phyloP scores from a whole-genome alignment of 2,329 filamentous ascomycete species.

The Verticillium isaacii region DNA sequence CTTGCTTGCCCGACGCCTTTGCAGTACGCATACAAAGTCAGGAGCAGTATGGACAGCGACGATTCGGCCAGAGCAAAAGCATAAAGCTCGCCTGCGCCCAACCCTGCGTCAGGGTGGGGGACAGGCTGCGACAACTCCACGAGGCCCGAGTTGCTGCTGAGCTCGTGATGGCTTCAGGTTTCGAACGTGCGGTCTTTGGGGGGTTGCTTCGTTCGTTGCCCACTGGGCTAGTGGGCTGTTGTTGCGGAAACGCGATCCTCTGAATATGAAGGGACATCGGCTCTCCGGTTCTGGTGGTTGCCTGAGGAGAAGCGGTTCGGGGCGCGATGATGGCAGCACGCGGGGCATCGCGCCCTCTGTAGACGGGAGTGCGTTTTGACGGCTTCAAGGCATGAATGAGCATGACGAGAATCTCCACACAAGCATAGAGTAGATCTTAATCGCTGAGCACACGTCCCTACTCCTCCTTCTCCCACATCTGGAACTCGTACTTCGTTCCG shows the following conservation, averaged over 20 bases:
- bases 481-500: slow-evolving; percentile 63
- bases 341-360: too few species aligned
- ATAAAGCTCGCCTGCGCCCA: neutral
- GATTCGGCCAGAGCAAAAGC: neutral
- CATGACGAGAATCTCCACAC: too few species aligned
- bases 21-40: too few species aligned
- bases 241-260: neutral
- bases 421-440: too few species aligned
- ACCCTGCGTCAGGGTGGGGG: neutral
- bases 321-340: neutral
- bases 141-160: neutral
- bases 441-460: neutral
- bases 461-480: slow-evolving; percentile 61
- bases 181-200: neutral
- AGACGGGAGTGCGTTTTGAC: too few species aligned
- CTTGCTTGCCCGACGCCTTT: too few species aligned
- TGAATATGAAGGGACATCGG: neutral
- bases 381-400: too few species aligned
- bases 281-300: neutral
- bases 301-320: neutral
- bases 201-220: neutral
- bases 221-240: neutral
- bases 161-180: neutral
- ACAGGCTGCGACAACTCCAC: neutral
- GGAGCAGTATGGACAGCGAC: too few species aligned